phyloP scores from a whole-genome alignment of 306 rosid species.

The Carpinus fangiana region DNA sequence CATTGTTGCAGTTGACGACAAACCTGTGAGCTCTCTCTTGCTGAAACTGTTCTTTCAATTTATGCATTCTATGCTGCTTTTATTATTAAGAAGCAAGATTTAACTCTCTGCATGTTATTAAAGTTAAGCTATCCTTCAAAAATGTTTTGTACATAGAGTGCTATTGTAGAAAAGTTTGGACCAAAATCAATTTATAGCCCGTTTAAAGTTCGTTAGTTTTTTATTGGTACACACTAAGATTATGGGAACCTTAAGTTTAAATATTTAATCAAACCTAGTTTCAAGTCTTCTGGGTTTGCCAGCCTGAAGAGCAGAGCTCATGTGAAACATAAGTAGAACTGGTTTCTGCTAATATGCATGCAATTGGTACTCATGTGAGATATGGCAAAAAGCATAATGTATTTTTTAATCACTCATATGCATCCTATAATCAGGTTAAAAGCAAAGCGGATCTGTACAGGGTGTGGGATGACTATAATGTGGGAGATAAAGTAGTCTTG shows the following conservation, averaged over 20 bases:
- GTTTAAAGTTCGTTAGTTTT: neutral
- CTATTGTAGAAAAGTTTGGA: neutral
- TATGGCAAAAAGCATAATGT: neutral
- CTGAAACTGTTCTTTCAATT: slow-evolving; percentile 26
- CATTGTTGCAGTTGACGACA: slow-evolving; percentile 74
- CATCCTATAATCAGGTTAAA: slow-evolving; percentile 57
- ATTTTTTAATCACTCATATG: slow-evolving; percentile 14
- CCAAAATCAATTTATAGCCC: neutral
- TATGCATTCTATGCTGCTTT: slow-evolving; percentile 1
- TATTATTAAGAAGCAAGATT: too few species aligned
- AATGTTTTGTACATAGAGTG: neutral
- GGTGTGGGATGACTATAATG: slow-evolving; percentile 69
- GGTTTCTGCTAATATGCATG: neutral
- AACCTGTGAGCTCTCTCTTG: slow-evolving; percentile 59
- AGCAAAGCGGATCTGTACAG: slow-evolving; percentile 79
- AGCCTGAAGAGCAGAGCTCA: neutral
- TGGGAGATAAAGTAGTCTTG: slow-evolving; percentile 66
- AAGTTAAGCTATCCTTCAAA: neutral
- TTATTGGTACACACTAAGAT: neutral
- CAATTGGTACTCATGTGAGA: neutral
- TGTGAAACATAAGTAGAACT: neutral
- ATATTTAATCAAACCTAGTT: neutral
- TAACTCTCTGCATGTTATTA: neutral
- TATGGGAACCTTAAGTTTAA: neutral
- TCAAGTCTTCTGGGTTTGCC: neutral